These are phyloP conservation scores for Opeltia flavorubescens DNA, from an alignment of 495 filamentous ascomycete genomes.

Conservation along the genomic window DNA sequence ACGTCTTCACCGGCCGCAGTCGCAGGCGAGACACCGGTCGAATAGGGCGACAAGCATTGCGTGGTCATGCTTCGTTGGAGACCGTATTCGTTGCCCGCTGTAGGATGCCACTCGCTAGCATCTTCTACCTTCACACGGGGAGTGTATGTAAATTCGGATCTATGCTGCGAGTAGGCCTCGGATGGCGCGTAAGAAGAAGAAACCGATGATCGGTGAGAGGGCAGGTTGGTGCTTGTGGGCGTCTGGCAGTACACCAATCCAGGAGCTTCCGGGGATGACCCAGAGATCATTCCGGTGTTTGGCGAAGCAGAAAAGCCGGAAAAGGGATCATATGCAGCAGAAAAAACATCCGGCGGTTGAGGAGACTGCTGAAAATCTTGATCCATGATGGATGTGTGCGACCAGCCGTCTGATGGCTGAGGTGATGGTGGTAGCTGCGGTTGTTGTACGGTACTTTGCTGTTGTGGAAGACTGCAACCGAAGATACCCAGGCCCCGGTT, in stretches of 20 bases:
- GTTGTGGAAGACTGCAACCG: conserved; percentile 12
- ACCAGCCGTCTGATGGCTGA: conserved; percentile 16
- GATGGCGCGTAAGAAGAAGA: conserved; percentile 17
- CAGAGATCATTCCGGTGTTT: conserved; percentile 13
- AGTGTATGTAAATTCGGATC: conserved; percentile 10
- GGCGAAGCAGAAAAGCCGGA: conserved; percentile 11
- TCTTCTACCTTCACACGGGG: conserved; percentile 16
- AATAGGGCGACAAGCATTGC: conserved; percentile 11
- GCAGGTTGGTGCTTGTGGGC: conserved; percentile 16
- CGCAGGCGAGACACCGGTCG: conserved; percentile 9
- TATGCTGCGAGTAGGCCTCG: conserved; percentile 8
- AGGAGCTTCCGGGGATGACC: conserved; percentile 16
- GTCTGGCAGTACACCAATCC: conserved; percentile 17
- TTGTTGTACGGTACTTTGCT: conserved; percentile 13
- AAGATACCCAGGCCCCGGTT: conserved; percentile 16
- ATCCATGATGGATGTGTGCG: conserved; percentile 17
- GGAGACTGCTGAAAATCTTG: conserved; percentile 16
- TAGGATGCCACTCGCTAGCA: conserved; percentile 15
- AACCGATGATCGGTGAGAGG: conserved; percentile 17
- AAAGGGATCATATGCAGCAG: conserved; percentile 17
- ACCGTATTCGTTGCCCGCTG: conserved; percentile 13
- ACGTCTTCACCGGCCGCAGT: conserved; percentile 15
- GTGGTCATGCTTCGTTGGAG: conserved; percentile 10
- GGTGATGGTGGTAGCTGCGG: conserved; percentile 16
- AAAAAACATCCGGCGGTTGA: conserved; percentile 17